Base-by-base conservation (phyloP, 148 eudicot genomes). In the Gaultheria prostrata region DNA sequence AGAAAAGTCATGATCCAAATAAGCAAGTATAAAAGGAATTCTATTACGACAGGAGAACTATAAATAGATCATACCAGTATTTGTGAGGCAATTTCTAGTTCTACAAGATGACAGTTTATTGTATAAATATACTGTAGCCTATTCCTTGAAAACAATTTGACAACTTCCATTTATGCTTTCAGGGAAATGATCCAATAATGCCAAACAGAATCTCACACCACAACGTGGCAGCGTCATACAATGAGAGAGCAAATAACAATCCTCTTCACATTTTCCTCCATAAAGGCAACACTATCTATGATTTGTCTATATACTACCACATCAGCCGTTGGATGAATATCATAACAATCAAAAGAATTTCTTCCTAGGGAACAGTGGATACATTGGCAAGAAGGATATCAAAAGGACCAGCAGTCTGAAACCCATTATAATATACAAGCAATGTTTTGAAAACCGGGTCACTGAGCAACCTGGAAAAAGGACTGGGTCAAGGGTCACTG, bases 351-450 rank as follows among this genome's bases (percentile, higher is more conserved):
- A 72, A 35, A 72, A 4, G 15, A 15, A 12, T 72, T 18, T 39
- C 6, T 72, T 3, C 21, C 24, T 8, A 39, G 48, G 76, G 33
- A 17, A 53, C 6, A 15, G n/a, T 18, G 59, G 59, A 32, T 8
- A 53, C 81, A 50, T 1, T 11, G 65, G 26, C 81, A 79, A 17
- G 26, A 79, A 79, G 51, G 26, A 57, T n/a, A 33, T 79, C 26
- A 8, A 20, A 79, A 56, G 81, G 21, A 8, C 49, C 12, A 57
- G 81, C 65, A 78, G 30, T 45, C 76, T 59, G 9, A 12, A 74
- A 6, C 10, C 54, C 33, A 26, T 76, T 77, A 67, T 71, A 63
- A 18, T 48, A 43, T 14, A 26, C 15, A 4, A 45, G 5, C 21
- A 50, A 12, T 77, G 12, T n/a, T 77, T 48, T 77, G 21, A 18